Percentiles rank a stretch among this genome's conserved stretches.
These are phyloP conservation scores for Kluyveromyces sp. DNA, from an alignment of 1,139 yeast genomes.

Conservation along the genomic window DNA sequence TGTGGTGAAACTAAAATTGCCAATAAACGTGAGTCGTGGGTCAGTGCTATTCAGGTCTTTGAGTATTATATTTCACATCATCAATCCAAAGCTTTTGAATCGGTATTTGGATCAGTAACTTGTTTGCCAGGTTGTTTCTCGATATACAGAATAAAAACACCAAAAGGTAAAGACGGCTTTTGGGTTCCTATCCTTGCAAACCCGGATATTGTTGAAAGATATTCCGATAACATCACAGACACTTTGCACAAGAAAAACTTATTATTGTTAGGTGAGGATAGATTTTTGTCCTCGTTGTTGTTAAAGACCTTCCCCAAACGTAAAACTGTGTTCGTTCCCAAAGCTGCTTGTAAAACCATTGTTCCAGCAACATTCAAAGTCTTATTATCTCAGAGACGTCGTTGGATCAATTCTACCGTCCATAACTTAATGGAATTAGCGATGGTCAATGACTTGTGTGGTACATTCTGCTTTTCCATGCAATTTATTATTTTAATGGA, in stretches of 20 bases:
- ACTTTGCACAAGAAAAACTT: conserved; percentile 88
- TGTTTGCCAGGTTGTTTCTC: conserved; percentile 98
- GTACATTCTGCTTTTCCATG: conserved; percentile 96
- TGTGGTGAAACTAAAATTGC: conserved; percentile 97
- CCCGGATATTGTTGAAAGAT: conserved; percentile 93
- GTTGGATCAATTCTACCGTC: conserved; percentile 97
- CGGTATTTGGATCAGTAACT: conserved; percentile 93
- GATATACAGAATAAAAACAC: conserved; percentile 90
- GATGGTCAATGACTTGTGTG: conserved; percentile 85
- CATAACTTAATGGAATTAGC: conserved; percentile 91
- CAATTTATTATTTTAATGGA: conserved; percentile 87
- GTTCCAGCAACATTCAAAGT: conserved; percentile 82
- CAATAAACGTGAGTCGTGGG: conserved; percentile 83
- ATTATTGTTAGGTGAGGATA: conserved; percentile 86
- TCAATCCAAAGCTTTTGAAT: conserved; percentile 92
- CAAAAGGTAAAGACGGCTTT: conserved; percentile 81
- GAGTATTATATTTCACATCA: conserved; percentile 96
- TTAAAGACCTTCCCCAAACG: conserved; percentile 88
- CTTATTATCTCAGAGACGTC: conserved; percentile 86
- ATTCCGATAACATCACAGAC: conserved; percentile 80
- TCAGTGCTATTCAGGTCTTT: conserved; percentile 90
- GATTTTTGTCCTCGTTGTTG: conserved; percentile 84
- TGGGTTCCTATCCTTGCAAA: conserved; percentile 97
- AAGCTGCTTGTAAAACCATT: conserved; percentile 91
- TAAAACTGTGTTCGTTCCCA: conserved; percentile 86